A percentile compares a stretch with the other conserved stretches of the same genome.
Conservation (phyloP, 805 yeast genomes). For the Starmerella davenportii region DNA sequence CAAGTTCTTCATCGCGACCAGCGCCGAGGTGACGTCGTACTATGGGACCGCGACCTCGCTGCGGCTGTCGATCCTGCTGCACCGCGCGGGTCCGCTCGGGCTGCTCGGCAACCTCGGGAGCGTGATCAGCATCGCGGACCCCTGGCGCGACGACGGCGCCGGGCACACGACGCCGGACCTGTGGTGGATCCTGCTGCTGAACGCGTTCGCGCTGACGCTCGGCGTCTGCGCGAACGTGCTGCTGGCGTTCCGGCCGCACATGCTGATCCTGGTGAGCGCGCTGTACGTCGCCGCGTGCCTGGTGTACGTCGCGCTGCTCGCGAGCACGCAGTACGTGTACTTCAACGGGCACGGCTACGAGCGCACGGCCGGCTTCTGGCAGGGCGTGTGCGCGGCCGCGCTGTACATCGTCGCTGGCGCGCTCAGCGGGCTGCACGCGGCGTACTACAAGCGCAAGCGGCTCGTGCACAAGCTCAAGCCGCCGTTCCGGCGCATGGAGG, state of each 20-base stretch:
- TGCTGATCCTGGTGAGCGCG: slow-evolving; percentile 28
- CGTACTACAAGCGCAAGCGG: slow-evolving; percentile 39
- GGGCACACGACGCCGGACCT: slow-evolving; percentile 3
- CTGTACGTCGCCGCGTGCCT: slow-evolving; percentile 48
- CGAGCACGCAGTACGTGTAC: slow-evolving; percentile 24
- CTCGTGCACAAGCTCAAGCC: slow-evolving; percentile 39
- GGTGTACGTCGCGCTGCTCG: slow-evolving; percentile 34
- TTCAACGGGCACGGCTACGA: slow-evolving; percentile 16
- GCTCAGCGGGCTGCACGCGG: slow-evolving; percentile 16
- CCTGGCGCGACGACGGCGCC: slow-evolving; percentile 9
- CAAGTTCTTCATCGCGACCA: neutral
- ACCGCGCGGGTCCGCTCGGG: slow-evolving; percentile 13
- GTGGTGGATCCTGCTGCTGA: slow-evolving; percentile 34
- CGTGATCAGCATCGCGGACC: slow-evolving; percentile 12
- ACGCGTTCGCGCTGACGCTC: slow-evolving; percentile 41
- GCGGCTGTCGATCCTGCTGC: slow-evolving; percentile 1
- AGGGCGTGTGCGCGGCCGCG: slow-evolving; percentile 45
- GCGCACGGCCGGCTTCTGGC: slow-evolving; percentile 59
- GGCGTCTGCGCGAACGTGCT: slow-evolving; percentile 55
- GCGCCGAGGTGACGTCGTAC: neutral
- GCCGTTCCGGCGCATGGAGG: slow-evolving; percentile 56
- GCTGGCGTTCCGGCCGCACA: slow-evolving; percentile 45
- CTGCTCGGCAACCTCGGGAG: slow-evolving; percentile 14
- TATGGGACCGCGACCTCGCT: neutral
- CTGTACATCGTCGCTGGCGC: slow-evolving; percentile 39